Percentiles rank a stretch among this genome's conserved stretches.
Conservation (phyloP, 768 basidiomycete species). For the Auricularia sp. region DNA sequence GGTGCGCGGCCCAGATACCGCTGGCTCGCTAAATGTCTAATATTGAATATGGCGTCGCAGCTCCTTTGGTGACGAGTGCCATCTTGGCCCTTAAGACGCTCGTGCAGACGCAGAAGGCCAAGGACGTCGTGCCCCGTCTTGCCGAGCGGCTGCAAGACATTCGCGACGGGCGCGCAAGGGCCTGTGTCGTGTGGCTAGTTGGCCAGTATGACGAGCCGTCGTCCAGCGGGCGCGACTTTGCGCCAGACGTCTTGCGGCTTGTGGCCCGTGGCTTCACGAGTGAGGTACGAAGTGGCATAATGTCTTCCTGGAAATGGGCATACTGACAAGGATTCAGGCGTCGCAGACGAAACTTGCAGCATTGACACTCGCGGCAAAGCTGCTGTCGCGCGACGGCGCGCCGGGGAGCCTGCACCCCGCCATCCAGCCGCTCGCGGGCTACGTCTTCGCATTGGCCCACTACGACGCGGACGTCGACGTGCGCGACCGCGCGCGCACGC, state of each 20-base stretch:
- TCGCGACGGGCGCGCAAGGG: slow-evolving; percentile 67
- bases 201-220: slow-evolving; percentile 62
- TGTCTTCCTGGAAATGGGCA: too few species aligned
- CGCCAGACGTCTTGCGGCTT: slow-evolving; percentile 82
- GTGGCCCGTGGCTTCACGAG: slow-evolving; percentile 57
- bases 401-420: slow-evolving; percentile 23
- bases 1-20: slow-evolving; percentile 34
- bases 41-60: slow-evolving; percentile 29
- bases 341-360: slow-evolving; percentile 69
- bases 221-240: slow-evolving; percentile 53
- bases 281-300: slow-evolving; percentile 39
- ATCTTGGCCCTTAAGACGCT: slow-evolving; percentile 80
- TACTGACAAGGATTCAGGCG: slow-evolving; percentile 9
- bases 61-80: slow-evolving; percentile 65
- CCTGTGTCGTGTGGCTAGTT: slow-evolving; percentile 87
- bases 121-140: slow-evolving; percentile 49
- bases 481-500: slow-evolving; percentile 78
- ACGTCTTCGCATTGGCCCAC: slow-evolving; percentile 74
- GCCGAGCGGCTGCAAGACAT: slow-evolving; percentile 74
- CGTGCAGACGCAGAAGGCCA: slow-evolving; percentile 56
- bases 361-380: slow-evolving; percentile 77
- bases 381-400: slow-evolving; percentile 56
- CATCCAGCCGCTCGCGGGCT: slow-evolving; percentile 42
- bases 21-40: not conserved
- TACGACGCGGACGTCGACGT: slow-evolving; percentile 89